A percentile compares a stretch with the other conserved stretches of the same genome.
These are phyloP conservation scores for Penicillium sclerotigenum DNA, from an alignment of 2,329 filamentous ascomycete genomes.

Conservation along the genomic window DNA sequence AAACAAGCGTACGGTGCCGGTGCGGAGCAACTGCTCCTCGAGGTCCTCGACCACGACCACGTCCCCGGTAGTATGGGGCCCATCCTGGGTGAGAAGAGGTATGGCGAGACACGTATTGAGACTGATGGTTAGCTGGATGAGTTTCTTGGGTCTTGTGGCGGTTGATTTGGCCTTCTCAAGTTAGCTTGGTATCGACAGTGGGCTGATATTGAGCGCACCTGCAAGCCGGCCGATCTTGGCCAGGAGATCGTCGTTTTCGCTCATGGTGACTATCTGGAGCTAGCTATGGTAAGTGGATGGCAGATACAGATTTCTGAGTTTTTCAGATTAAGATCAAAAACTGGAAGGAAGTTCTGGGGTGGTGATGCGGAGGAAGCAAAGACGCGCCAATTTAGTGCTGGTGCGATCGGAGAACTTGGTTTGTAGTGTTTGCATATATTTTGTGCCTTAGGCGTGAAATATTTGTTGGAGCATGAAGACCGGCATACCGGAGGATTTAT, in stretches of 20 bases:
- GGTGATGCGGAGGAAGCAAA: slow-evolving; percentile 7
- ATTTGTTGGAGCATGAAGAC: too few species aligned
- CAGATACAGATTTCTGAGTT: background rate
- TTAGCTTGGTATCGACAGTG: slow-evolving; percentile 7
- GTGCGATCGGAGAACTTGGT: background rate
- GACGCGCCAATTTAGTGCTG: slow-evolving; percentile 6
- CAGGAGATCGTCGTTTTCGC: slow-evolving; percentile 55
- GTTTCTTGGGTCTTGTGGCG: slow-evolving; percentile 64
- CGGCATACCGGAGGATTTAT: too few species aligned
- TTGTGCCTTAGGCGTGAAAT: background rate
- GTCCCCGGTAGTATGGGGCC: slow-evolving; percentile 45
- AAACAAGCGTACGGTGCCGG: slow-evolving; percentile 61
- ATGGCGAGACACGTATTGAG: slow-evolving; percentile 31
- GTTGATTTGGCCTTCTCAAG: slow-evolving; percentile 68
- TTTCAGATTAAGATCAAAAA: background rate
- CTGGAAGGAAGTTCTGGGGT: background rate
- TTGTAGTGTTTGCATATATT: background rate
- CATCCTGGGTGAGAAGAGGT: slow-evolving; percentile 36
- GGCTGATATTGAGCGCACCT: slow-evolving; percentile 52
- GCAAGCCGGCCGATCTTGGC: slow-evolving; percentile 56
- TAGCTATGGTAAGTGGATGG: slow-evolving; percentile 10
- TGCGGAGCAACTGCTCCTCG: slow-evolving; percentile 39
- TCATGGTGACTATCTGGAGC: slow-evolving; percentile 39
- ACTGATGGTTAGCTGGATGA: slow-evolving; percentile 23
- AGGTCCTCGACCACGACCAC: slow-evolving; percentile 39